Evolutionary conservation across 108 stramenopile species (phyloP).

Genomic region (Asterionellopsis glacialis): DNA sequence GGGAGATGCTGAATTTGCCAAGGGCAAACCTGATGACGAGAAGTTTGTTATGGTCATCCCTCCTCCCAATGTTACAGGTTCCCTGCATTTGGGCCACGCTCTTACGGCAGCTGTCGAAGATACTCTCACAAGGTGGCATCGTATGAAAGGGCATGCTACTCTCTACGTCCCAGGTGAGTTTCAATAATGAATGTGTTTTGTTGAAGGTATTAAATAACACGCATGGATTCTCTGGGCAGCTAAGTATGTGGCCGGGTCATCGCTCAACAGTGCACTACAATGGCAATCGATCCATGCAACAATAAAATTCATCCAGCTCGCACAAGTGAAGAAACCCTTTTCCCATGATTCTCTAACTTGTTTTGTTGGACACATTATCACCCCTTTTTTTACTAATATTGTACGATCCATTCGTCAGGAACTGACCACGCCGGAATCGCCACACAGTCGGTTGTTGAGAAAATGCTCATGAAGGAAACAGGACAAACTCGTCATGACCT

Average conservation of each 20-base stretch:
- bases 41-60: slow-evolving; percentile 99
- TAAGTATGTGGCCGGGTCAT: slow-evolving; percentile 22
- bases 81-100: slow-evolving; percentile 98
- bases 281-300: slow-evolving; percentile 33
- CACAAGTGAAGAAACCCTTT: slow-evolving; percentile 13
- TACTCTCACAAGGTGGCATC: slow-evolving; percentile 96
- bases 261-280: slow-evolving; percentile 18
- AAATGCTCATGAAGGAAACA: slow-evolving; percentile 92
- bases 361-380: slow-evolving; percentile 10
- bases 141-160: slow-evolving; percentile 97
- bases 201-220: slow-evolving; percentile 3
- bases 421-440: slow-evolving; percentile 99
- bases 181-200: not conserved
- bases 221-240: slow-evolving; percentile 37
- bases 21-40: slow-evolving; percentile 55
- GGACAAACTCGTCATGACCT: slow-evolving; percentile 93
- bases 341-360: slow-evolving; percentile 4
- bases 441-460: slow-evolving; percentile 99
- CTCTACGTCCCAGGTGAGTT: slow-evolving; percentile 92
- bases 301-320: slow-evolving; percentile 13
- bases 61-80: slow-evolving; percentile 98
- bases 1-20: slow-evolving; percentile 73
- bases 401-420: slow-evolving; percentile 38
- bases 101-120: slow-evolving; percentile 98
- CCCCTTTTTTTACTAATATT: slow-evolving; percentile 9